Evolutionary conservation across 2,329 filamentous ascomycete species (phyloP), one percentile per base, ranked within the genome.

Genomic region (Diaporthe vaccinii): DNA sequence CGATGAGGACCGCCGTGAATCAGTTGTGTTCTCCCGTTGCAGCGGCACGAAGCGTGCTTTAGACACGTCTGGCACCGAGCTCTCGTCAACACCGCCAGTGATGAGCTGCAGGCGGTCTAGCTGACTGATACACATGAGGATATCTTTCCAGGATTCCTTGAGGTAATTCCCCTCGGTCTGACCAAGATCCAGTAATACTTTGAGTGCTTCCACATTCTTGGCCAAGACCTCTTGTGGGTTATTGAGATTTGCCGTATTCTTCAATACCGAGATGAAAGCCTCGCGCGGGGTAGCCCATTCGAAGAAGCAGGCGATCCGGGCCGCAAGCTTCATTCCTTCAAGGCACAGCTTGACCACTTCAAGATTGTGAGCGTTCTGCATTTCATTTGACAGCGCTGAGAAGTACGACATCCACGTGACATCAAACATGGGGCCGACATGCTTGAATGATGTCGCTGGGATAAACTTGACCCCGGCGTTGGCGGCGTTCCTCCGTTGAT

Each of bases 351-450:
- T 95, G 83, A 98, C 96, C 22, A 97, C 94, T 78, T 98, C 95
- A 6, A 98, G 88, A 80, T 98, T 98, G 79, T 98, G 94, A 0
- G 95, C 94, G 81, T 98, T 96, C 80, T 98, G 97, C 82, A 97
- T 96, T 79, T 97, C 94, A 69, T 94, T 96, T 1, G 96, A 98
- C 36, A 99, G 89, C 0, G 96, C 96, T 7, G 96, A 98, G 81
- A 99, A 93, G 84, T 98, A 97, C 14, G 96, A 98, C 96, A 98
- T 99, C 97, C 97, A 99, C 0, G 95, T 97, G 34, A 98, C 95
- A 80, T 98, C 96, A 81, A 99, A 98, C 97, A 99, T 99, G 0
- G 97, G 95, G 0, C 97, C 97, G 68, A 98, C 94, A 83, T 99
- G 97, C 80, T 95, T 96, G 82, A 95, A 96, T 0, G 96, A 98